Conservation (phyloP, 176 grass and related monocot genomes). For the Areca catechu region DNA sequence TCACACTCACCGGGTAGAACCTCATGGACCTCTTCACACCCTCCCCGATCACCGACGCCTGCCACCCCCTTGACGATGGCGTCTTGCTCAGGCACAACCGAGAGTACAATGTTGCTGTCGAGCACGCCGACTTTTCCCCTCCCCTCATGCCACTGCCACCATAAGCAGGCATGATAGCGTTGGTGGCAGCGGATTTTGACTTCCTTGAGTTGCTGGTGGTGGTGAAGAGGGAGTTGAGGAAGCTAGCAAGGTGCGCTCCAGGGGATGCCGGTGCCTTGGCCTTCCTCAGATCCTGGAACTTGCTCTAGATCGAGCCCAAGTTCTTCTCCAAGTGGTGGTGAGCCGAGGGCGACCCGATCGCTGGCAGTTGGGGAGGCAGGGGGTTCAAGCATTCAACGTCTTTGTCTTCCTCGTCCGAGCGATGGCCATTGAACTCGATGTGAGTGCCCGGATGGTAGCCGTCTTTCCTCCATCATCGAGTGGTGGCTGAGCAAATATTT, state of each 20-base stretch:
- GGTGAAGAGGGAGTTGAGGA: slow-evolving; percentile 78
- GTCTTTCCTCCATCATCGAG: too few species aligned
- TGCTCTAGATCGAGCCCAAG: slow-evolving; percentile 51
- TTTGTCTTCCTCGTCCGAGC: too few species aligned
- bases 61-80: slow-evolving; percentile 50
- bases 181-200: slow-evolving; percentile 22
- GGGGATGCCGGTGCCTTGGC: slow-evolving; percentile 57
- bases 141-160: background rate
- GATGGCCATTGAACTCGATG: too few species aligned
- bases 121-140: slow-evolving; percentile 42
- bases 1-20: slow-evolving; percentile 39
- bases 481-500: too few species aligned
- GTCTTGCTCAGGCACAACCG: slow-evolving; percentile 91
- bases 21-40: slow-evolving; percentile 52
- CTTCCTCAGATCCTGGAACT: slow-evolving; percentile 61
- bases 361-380: background rate
- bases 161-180: background rate
- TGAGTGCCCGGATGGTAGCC: too few species aligned
- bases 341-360: background rate
- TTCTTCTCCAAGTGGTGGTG: slow-evolving; percentile 48
- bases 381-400: too few species aligned
- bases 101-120: slow-evolving; percentile 65
- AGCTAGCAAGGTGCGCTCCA: slow-evolving; percentile 57
- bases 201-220: slow-evolving; percentile 3
- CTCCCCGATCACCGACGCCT: background rate